Evolutionary conservation across 2,329 filamentous ascomycete species (phyloP).

Genomic region (Pezicula radicicola): DNA sequence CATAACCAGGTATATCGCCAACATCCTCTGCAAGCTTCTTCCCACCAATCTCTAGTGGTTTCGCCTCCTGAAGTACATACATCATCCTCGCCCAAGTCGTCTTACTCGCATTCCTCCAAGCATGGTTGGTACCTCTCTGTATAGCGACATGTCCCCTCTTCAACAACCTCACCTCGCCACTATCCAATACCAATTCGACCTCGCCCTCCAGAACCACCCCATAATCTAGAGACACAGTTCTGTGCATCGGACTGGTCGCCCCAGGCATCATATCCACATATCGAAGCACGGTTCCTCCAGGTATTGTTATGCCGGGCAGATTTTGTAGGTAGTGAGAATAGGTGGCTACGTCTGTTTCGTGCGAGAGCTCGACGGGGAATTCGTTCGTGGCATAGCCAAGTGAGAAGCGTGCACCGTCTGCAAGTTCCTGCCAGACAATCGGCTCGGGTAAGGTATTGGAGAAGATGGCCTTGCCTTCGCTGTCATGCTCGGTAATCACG

Average conservation of each 20-base stretch:
- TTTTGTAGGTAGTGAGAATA: conserved; percentile 8
- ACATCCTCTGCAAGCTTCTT: conserved; percentile 16
- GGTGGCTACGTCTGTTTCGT: conserved; percentile 9
- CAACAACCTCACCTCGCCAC: conserved; percentile 15
- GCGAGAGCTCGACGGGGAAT: conserved; percentile 13
- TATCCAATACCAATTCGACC: conserved; percentile 21
- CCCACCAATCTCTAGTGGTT: conserved; percentile 11
- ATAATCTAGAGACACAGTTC: conserved; percentile 22
- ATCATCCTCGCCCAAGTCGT: conserved; percentile 21
- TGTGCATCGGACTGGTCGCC: conserved; percentile 19
- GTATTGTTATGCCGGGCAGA: conserved; percentile 10
- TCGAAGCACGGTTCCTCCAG: conserved; percentile 17
- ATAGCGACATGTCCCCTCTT: conserved; percentile 17
- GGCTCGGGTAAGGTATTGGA: conserved; percentile 9
- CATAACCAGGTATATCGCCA: conserved; percentile 32
- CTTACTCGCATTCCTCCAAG: conserved; percentile 20
- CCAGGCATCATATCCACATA: conserved; percentile 21
- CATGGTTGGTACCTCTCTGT: conserved; percentile 24
- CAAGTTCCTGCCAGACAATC: conserved; percentile 11
- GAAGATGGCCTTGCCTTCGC: conserved; percentile 19
- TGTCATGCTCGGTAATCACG: conserved; percentile 20
- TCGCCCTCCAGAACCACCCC: conserved; percentile 22
- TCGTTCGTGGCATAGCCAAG: conserved; percentile 19
- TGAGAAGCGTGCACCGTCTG: conserved; percentile 15
- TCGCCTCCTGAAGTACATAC: conserved; percentile 17